Evolutionary conservation across 495 filamentous ascomycete species (phyloP).

Genomic region (Achaetomiella virescens): DNA sequence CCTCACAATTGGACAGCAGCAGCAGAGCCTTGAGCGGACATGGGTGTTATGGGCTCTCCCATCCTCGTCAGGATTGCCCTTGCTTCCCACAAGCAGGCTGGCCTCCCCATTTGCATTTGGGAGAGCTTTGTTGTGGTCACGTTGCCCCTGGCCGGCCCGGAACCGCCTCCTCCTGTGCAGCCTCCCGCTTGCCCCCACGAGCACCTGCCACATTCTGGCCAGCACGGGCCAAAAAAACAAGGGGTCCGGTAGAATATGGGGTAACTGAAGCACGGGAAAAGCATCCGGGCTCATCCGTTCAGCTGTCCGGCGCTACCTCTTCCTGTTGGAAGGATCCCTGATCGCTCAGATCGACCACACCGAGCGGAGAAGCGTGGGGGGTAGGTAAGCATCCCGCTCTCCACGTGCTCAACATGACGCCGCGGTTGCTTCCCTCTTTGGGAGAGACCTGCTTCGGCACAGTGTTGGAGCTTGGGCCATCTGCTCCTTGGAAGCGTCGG

Average conservation of each 20-base stretch:
- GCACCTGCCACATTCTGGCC: background rate
- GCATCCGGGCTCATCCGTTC: background rate
- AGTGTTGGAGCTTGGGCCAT: too few species aligned
- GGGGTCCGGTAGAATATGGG: background rate
- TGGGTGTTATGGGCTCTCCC: too few species aligned
- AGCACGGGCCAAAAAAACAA: background rate
- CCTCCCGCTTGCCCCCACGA: background rate
- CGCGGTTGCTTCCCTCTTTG: too few species aligned
- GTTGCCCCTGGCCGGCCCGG: background rate
- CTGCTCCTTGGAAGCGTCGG: too few species aligned
- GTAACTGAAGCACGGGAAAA: conserved; percentile 15
- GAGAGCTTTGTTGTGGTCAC: background rate
- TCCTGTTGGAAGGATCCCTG: background rate
- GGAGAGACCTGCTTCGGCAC: too few species aligned
- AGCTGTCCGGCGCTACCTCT: background rate
- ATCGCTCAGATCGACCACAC: background rate
- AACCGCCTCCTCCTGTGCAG: background rate
- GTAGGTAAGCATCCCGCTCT: conserved; percentile 2
- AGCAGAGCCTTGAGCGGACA: too few species aligned
- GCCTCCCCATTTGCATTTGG: too few species aligned
- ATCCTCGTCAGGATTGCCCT: too few species aligned
- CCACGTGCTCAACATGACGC: too few species aligned
- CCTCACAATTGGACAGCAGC: too few species aligned
- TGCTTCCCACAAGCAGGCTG: too few species aligned
- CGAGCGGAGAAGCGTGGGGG: background rate